phyloP scores from a whole-genome alignment of 2,329 filamentous ascomycete genomes.

The Neonectria sp. region DNA sequence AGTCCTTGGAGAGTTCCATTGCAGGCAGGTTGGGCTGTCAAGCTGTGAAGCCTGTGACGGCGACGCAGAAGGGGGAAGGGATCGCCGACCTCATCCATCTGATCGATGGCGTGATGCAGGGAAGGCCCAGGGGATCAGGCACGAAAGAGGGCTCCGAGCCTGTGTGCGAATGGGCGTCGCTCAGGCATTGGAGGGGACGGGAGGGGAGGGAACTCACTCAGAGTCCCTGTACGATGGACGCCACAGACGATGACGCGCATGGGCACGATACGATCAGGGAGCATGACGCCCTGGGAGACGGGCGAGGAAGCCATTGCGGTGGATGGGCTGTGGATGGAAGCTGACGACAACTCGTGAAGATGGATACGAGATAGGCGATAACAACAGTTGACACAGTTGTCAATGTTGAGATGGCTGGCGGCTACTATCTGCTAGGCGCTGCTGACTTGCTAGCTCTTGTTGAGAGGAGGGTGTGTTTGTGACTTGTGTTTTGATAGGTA shows the following conservation, averaged over 20 bases:
- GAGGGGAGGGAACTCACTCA: conserved; percentile 50
- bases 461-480: background rate
- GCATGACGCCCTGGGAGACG: conserved; percentile 26
- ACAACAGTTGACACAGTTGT: background rate
- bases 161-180: background rate
- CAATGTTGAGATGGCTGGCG: conserved; percentile 9
- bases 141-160: background rate
- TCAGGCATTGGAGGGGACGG: background rate
- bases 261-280: conserved; percentile 52
- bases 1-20: background rate
- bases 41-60: background rate
- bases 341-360: conserved; percentile 10
- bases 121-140: background rate
- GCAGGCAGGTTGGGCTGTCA: background rate
- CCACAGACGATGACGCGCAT: conserved; percentile 59
- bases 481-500: no score
- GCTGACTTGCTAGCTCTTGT: background rate
- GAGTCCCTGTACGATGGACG: conserved; percentile 56
- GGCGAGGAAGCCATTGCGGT: conserved; percentile 31
- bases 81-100: conserved; percentile 16
- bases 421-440: conserved; percentile 8
- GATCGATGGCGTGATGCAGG: conserved; percentile 27
- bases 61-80: background rate
- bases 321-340: conserved; percentile 3
- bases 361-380: conserved; percentile 5